Percentiles rank a stretch among this genome's conserved stretches.
phyloP scores from a whole-genome alignment of 352 stramenopile genomes.

The Globisporangium abappressorium region DNA sequence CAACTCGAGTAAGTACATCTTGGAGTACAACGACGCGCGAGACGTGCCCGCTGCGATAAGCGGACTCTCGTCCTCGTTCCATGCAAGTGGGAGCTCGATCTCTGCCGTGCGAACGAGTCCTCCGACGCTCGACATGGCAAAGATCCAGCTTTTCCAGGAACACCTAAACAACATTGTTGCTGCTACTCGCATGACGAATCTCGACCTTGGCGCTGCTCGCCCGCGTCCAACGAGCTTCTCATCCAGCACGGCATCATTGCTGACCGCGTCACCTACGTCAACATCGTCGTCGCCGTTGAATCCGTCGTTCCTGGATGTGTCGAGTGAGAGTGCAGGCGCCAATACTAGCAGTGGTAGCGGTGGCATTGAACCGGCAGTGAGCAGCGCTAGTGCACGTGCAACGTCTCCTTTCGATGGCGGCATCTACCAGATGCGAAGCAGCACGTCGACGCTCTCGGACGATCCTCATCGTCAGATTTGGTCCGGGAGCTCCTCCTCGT shows the following conservation, averaged over 20 bases:
- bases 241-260: conserved; percentile 50
- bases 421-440: conserved; percentile 12
- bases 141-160: conserved; percentile 66
- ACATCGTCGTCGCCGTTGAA: conserved; percentile 63
- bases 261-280: conserved; percentile 62
- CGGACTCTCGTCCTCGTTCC: conserved; percentile 29
- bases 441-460: not conserved
- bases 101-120: conserved; percentile 44
- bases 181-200: not conserved
- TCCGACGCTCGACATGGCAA: conserved; percentile 53
- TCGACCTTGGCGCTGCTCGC: not conserved
- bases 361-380: conserved; percentile 1
- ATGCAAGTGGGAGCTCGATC: conserved; percentile 34
- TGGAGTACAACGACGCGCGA: conserved; percentile 76
- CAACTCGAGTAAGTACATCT: conserved; percentile 44
- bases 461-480: conserved; percentile 7
- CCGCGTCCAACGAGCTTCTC: conserved; percentile 50
- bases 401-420: conserved; percentile 25
- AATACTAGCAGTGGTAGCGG: not conserved
- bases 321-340: not conserved
- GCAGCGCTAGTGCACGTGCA: conserved; percentile 9
- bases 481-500: not conserved
- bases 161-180: conserved; percentile 26
- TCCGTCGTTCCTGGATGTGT: conserved; percentile 44
- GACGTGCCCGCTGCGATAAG: conserved; percentile 42